phyloP scores from a whole-genome alignment of 2,329 filamentous ascomycete species.

The Colletotrichum paranaense region DNA sequence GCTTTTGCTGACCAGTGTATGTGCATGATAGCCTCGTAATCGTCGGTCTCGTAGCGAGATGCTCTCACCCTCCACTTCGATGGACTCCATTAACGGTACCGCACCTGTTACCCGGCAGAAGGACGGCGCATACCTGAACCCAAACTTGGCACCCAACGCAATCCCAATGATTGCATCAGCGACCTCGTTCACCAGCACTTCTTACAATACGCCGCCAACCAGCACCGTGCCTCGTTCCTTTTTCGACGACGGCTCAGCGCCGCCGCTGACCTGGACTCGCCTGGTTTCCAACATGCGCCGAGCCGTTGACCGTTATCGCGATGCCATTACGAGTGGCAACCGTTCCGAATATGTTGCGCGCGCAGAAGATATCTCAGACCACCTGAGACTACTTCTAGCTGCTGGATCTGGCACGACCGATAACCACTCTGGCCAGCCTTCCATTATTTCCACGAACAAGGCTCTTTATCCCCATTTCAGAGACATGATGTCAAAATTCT shows the following conservation, averaged over 20 bases:
- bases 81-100: conserved; percentile 85
- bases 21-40: conserved; percentile 62
- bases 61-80: conserved; percentile 87
- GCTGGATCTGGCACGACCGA: conserved; percentile 97
- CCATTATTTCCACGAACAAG: conserved; percentile 99
- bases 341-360: conserved; percentile 91
- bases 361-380: conserved; percentile 98
- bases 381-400: conserved; percentile 90
- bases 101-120: conserved; percentile 69
- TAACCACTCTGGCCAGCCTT: conserved; percentile 97
- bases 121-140: conserved; percentile 65
- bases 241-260: conserved; percentile 87
- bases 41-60: conserved; percentile 77
- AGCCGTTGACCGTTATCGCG: conserved; percentile 89
- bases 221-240: conserved; percentile 81
- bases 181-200: conserved; percentile 71
- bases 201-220: conserved; percentile 67
- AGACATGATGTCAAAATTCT: conserved; percentile 99
- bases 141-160: conserved; percentile 46
- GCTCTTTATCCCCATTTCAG: conserved; percentile 96
- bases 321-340: conserved; percentile 85
- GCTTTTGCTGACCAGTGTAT: conserved; percentile 6
- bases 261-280: conserved; percentile 87
- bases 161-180: conserved; percentile 67
- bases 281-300: conserved; percentile 93